Conservation (phyloP, 352 stramenopile species). For the Phytophthora kernoviae region DNA sequence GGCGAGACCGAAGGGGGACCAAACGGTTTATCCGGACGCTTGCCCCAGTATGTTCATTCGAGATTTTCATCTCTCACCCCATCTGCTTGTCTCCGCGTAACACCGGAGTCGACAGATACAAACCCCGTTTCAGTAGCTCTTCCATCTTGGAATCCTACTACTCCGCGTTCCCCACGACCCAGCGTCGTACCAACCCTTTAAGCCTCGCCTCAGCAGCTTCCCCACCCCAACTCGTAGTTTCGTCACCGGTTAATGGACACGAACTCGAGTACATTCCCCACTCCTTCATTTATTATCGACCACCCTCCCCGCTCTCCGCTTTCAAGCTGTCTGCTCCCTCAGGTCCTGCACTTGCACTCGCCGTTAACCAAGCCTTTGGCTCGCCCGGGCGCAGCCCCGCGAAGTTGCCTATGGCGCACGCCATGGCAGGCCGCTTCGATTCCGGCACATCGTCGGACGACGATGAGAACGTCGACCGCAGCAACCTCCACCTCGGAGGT, state of each 20-base stretch:
- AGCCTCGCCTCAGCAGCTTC: conserved; percentile 29
- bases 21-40: conserved; percentile 8
- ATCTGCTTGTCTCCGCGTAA: conserved; percentile 45
- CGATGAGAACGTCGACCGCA: conserved; percentile 34
- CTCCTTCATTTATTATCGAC: conserved; percentile 45
- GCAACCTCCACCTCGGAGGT: conserved; percentile 16
- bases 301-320: conserved; percentile 17
- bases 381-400: conserved; percentile 18
- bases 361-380: conserved; percentile 30
- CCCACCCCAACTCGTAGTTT: conserved; percentile 28
- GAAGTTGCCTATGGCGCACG: conserved; percentile 26
- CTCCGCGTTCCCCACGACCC: conserved; percentile 29
- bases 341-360: conserved; percentile 35
- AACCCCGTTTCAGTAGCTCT: conserved; percentile 44
- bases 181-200: conserved; percentile 38
- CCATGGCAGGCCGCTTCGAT: conserved; percentile 37
- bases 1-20: conserved; percentile 24
- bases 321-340: conserved; percentile 24
- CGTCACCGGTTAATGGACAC: conserved; percentile 35
- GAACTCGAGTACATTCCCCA: conserved; percentile 40
- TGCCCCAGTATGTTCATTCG: conserved; percentile 28
- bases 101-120: conserved; percentile 45
- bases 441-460: conserved; percentile 34
- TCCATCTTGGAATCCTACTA: conserved; percentile 48
- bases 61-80: conserved; percentile 44